Percentiles rank a stretch among this genome's conserved stretches.
Conservation (phyloP, 2,329 filamentous ascomycete genomes). For the Penicillium olsonii region DNA sequence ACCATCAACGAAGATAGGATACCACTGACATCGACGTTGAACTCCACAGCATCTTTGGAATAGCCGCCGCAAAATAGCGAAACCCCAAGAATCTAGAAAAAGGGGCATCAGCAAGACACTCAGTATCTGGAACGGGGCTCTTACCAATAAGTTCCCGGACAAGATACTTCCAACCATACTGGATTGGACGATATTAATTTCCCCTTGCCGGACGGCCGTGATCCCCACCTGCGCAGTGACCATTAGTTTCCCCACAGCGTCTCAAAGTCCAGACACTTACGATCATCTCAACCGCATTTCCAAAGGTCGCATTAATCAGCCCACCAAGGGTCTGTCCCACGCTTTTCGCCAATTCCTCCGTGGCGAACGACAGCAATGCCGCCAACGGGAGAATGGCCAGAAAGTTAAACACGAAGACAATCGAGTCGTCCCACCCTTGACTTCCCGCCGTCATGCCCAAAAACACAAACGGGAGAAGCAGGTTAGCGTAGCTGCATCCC, state of each 20-base stretch:
- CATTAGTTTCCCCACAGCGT: background rate
- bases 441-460: constrained; percentile 72
- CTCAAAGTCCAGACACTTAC: constrained; percentile 53
- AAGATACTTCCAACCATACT: constrained; percentile 84
- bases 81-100: constrained; percentile 67
- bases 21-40: constrained; percentile 84
- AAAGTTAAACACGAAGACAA: constrained; percentile 82
- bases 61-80: constrained; percentile 81
- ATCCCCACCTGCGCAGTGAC: constrained; percentile 45
- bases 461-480: constrained; percentile 72
- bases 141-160: constrained; percentile 72
- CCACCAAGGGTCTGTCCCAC: constrained; percentile 58
- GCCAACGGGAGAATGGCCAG: constrained; percentile 63
- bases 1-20: constrained; percentile 76
- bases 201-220: constrained; percentile 69
- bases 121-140: background rate
- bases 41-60: constrained; percentile 71
- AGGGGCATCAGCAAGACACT: background rate
- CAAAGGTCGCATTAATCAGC: constrained; percentile 60
- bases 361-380: constrained; percentile 57
- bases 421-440: constrained; percentile 55
- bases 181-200: constrained; percentile 81
- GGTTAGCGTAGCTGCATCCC: constrained; percentile 76
- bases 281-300: constrained; percentile 61
- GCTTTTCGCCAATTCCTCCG: constrained; percentile 57